Conservation (phyloP, 306 rosid genomes). For the Vigna angularis region DNA sequence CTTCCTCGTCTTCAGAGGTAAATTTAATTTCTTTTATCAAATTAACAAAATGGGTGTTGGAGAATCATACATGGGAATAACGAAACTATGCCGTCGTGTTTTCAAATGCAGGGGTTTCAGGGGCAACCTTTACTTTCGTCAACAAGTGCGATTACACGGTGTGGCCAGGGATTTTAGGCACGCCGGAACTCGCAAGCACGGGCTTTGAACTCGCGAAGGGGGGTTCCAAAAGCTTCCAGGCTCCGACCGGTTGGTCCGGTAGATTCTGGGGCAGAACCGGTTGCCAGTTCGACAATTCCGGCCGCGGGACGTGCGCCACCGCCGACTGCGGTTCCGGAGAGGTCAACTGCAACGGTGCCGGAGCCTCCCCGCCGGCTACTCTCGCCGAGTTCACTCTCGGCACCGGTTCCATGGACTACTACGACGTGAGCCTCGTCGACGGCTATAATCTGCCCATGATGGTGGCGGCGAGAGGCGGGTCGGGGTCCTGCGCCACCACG, state of each 20-base stretch:
- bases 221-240: conserved; percentile 63
- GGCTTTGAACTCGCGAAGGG: conserved; percentile 74
- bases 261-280: conserved; percentile 90
- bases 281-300: conserved; percentile 64
- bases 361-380: conserved; percentile 87
- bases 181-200: conserved; percentile 70
- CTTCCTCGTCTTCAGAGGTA: conserved; percentile 47
- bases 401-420: conserved; percentile 74
- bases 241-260: conserved; percentile 93
- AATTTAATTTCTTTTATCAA: not conserved
- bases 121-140: conserved; percentile 73
- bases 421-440: conserved; percentile 94
- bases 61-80: not conserved
- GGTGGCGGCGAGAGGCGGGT: conserved; percentile 66
- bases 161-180: conserved; percentile 95
- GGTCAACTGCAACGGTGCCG: conserved; percentile 73
- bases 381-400: conserved; percentile 94
- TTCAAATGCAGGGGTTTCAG: conserved; percentile 61
- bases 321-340: conserved; percentile 86
- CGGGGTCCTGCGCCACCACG: conserved; percentile 70
- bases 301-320: conserved; percentile 67
- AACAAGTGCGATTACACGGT: conserved; percentile 86
- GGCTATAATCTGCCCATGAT: conserved; percentile 88
- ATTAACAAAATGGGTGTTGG: conserved; percentile 5
- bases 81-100: not conserved